These are phyloP conservation scores for Excoecaria cochinchinensis DNA, from an alignment of 345 rosid species.

Conservation along the genomic window DNA sequence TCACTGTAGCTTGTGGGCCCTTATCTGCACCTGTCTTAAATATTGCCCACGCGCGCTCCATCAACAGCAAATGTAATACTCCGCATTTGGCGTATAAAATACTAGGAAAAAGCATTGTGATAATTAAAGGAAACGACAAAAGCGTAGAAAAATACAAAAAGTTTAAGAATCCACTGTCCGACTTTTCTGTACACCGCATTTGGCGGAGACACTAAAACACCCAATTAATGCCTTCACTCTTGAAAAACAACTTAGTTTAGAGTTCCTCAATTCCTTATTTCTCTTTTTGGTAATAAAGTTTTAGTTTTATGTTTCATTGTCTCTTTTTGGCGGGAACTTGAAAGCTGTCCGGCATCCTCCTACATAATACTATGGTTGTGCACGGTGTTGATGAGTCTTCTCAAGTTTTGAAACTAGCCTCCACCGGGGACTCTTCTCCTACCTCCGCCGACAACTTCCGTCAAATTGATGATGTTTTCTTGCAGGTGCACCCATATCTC, in stretches of 20 bases:
- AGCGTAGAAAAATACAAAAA: slow-evolving; percentile 1
- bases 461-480: slow-evolving; percentile 37
- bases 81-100: too few relatives aligned
- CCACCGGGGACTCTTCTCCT: slow-evolving; percentile 15
- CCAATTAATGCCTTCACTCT: not conserved
- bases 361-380: not conserved
- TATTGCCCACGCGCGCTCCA: too few relatives aligned
- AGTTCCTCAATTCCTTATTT: not conserved
- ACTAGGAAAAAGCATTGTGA: not conserved
- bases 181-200: slow-evolving; percentile 6
- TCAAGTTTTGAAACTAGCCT: not conserved
- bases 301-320: not conserved
- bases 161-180: slow-evolving; percentile 15
- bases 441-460: slow-evolving; percentile 29
- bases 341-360: not conserved
- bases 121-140: not conserved
- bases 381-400: not conserved
- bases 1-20: too few relatives aligned
- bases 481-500: slow-evolving; percentile 30
- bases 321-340: slow-evolving; percentile 10
- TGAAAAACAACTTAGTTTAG: too few relatives aligned
- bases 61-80: too few relatives aligned
- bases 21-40: too few relatives aligned
- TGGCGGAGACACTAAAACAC: not conserved
- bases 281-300: not conserved